Base-by-base conservation (phyloP, 1,284 basidiomycete genomes). In the Puccinia triticina region DNA sequence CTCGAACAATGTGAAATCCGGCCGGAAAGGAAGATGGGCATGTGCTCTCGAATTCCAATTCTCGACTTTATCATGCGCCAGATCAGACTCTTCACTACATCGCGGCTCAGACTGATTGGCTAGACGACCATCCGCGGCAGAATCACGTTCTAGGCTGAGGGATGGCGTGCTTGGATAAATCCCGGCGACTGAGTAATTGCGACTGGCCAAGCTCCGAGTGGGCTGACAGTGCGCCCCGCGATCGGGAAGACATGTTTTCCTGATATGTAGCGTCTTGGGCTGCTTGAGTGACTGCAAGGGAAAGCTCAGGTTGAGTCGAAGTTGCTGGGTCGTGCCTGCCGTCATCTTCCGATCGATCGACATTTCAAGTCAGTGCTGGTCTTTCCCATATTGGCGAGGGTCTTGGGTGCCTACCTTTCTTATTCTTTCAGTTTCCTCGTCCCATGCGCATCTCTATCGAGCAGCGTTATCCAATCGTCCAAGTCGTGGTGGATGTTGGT, bases 51-150 rank as follows among this genome's bases (percentile, higher is more conserved):
- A 82, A 4, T 71, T 74, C 79, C 79, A 82, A 48, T 82, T 74
- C 64, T 82, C 72, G 12, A 82, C 79, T 29, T 75, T 73, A n/a
- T 81, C 79, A 64, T 72, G 21, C n/a, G 59, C 79, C 37, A 81
- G 26, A 53, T 61, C 69, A 29, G 40, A 29, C 23, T 26, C n/a
- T 32, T 40, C 2, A 32, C 8, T 23, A n/a, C 50, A 34, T 3
- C 5, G 0, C 4, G 72, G 50, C 10, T 37, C 37, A n/a, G 12
- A 2, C 26, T 57, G 48, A 29, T 3, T 74, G n/a, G 48, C 34
- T 14, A 57, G 1, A 48, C 16, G 53, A 40, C 18, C 50, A 29
- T 43, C n/a, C 14, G 69, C 46, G 69, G 46, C 23, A 50, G 69
- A 53, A 18, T 72, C n/a, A 29, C 18, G 21, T 26, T 50, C 46